Conservation (phyloP, 805 yeast genomes). For the Wickerhamiella siamensis region DNA sequence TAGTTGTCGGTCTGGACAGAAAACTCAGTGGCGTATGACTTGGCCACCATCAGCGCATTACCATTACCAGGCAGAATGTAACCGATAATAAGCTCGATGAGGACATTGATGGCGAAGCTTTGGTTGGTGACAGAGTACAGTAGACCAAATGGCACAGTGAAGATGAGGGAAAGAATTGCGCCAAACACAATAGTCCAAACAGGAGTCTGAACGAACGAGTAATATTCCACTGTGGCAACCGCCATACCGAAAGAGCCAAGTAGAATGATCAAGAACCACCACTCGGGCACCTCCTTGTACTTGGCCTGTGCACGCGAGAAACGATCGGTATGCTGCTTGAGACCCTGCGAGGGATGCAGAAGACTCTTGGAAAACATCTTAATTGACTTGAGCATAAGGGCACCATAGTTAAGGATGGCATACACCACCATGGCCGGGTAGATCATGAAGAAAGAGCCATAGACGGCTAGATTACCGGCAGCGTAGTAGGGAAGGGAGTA, state of each 20-base stretch:
- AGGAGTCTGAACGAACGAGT: slow-evolving; percentile 35
- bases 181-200: slow-evolving; percentile 51
- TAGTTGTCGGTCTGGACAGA: slow-evolving; percentile 51
- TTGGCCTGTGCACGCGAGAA: slow-evolving; percentile 32
- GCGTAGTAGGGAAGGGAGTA: slow-evolving; percentile 52
- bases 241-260: slow-evolving; percentile 31
- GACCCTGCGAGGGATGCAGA: slow-evolving; percentile 4
- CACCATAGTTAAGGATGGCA: slow-evolving; percentile 32
- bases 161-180: slow-evolving; percentile 38
- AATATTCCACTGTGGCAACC: slow-evolving; percentile 29
- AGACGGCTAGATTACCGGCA: slow-evolving; percentile 44
- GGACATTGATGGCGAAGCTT: slow-evolving; percentile 38
- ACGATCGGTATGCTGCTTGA: slow-evolving; percentile 3
- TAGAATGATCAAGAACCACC: slow-evolving; percentile 46
- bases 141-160: slow-evolving; percentile 48
- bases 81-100: slow-evolving; percentile 44
- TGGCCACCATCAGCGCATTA: slow-evolving; percentile 36
- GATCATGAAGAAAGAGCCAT: slow-evolving; percentile 40
- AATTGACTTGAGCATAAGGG: slow-evolving; percentile 27
- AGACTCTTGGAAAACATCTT: background rate
- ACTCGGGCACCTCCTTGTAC: slow-evolving; percentile 58
- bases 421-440: slow-evolving; percentile 42
- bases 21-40: slow-evolving; percentile 39
- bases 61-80: slow-evolving; percentile 44
- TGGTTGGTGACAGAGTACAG: slow-evolving; percentile 38